Evolutionary conservation across 2,329 filamentous ascomycete species (phyloP).

Genomic region (Tolypocladium amazonense): DNA sequence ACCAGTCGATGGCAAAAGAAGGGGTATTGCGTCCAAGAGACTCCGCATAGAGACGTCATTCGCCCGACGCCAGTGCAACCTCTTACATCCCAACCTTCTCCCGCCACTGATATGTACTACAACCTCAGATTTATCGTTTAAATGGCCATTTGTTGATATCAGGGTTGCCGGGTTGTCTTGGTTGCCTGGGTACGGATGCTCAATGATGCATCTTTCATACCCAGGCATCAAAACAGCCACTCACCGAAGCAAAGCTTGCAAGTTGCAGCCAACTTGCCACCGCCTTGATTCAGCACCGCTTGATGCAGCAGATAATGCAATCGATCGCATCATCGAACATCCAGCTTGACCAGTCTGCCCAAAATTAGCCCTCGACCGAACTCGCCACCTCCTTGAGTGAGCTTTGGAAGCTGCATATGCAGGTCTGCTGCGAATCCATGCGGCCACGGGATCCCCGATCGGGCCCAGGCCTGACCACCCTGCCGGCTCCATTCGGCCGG

Average conservation of each 20-base stretch:
- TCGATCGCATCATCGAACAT: not conserved
- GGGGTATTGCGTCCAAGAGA: too few species aligned
- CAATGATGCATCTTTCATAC: not conserved
- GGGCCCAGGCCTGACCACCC: not conserved
- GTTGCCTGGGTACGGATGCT: not conserved
- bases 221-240: too few species aligned
- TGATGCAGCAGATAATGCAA: not conserved
- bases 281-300: not conserved
- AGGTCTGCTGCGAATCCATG: not conserved
- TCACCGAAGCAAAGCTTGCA: not conserved
- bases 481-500: not conserved
- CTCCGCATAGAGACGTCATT: not conserved
- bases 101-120: too few species aligned
- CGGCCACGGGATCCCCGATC: not conserved
- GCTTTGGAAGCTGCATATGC: not conserved
- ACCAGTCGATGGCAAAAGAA: not conserved
- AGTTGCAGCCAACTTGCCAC: not conserved
- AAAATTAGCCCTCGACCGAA: not conserved
- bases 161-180: not conserved
- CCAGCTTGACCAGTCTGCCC: not conserved
- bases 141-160: not conserved
- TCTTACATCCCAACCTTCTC: not conserved
- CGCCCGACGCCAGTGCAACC: not conserved
- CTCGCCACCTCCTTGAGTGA: not conserved
- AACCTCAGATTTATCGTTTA: too few species aligned